These are phyloP conservation scores for Paramecium caudatum DNA, from an alignment of 73 alveolate genomes.

Conservation along the genomic window DNA sequence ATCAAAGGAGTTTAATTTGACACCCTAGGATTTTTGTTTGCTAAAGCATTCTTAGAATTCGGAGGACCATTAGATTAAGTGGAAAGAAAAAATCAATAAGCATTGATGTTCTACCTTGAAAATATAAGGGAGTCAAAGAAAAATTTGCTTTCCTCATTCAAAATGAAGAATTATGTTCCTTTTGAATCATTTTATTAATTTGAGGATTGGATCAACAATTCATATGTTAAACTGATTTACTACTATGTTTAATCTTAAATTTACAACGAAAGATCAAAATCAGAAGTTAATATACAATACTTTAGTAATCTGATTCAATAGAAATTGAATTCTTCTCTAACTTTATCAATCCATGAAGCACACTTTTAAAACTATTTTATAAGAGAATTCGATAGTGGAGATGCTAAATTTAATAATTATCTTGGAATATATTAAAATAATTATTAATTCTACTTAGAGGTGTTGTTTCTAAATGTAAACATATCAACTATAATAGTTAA, in stretches of 20 bases:
- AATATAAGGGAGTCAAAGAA: conserved; percentile 58
- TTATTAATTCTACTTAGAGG: conserved; percentile 1
- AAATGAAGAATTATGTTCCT: conserved; percentile 27
- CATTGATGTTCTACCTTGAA: conserved; percentile 41
- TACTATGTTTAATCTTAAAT: background rate
- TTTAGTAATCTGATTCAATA: background rate
- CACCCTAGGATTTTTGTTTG: conserved; percentile 15
- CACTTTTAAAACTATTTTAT: background rate
- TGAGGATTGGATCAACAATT: conserved; percentile 52
- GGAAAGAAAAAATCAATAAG: conserved; percentile 15
- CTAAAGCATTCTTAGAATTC: conserved; percentile 18
- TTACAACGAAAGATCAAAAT: background rate
- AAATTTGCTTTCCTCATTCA: conserved; percentile 19
- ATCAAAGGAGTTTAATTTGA: conserved; percentile 62
- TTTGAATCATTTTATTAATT: conserved; percentile 56
- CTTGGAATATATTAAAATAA: background rate
- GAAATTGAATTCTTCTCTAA: background rate
- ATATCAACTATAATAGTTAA: no score
- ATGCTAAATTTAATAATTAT: conserved; percentile 4
- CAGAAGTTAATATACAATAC: background rate
- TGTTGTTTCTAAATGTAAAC: background rate
- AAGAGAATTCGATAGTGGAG: background rate
- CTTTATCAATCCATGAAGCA: conserved; percentile 12
- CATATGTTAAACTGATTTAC: conserved; percentile 29
- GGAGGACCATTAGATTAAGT: conserved; percentile 18